Evolutionary conservation across 345 rosid genomes (phyloP).

Genomic region (Trapa bicornis): DNA sequence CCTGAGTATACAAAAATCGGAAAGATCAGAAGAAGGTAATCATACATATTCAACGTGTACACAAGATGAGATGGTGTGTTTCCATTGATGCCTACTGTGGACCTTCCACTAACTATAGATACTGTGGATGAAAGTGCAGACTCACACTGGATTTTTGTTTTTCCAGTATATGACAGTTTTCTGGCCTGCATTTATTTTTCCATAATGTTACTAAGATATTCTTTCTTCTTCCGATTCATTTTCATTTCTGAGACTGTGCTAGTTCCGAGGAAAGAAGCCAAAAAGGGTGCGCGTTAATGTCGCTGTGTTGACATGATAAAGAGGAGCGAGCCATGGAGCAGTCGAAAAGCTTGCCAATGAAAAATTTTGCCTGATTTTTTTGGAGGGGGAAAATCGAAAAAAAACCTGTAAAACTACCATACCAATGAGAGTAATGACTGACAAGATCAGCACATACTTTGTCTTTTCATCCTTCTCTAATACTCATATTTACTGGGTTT

Average conservation of each 20-base stretch:
- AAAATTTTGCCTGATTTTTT: no score
- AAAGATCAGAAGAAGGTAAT: conserved; percentile 22
- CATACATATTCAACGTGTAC: background rate
- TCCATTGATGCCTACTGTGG: background rate
- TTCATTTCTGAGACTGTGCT: conserved; percentile 14
- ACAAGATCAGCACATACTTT: no score
- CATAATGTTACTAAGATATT: background rate
- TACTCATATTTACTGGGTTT: no score
- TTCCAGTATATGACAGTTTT: background rate
- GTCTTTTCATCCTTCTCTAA: no score
- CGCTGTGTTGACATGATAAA: conserved; percentile 57
- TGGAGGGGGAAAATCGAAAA: no score
- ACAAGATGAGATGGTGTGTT: background rate
- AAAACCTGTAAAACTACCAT: no score
- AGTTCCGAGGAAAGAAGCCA: conserved; percentile 32
- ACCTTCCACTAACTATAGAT: background rate
- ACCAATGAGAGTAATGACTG: no score
- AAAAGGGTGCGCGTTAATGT: conserved; percentile 46
- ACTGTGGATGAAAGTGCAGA: background rate
- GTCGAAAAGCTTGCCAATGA: conserved; percentile 36
- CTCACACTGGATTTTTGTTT: background rate
- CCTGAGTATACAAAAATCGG: conserved; percentile 10
- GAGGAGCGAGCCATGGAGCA: conserved; percentile 43
- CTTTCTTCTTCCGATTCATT: background rate
- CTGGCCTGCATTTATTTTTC: no score